Evolutionary conservation across 2,329 filamentous ascomycete genomes (phyloP), one percentile per base, ranked within the genome.

Genomic region (Pestalotiopsis sp.): DNA sequence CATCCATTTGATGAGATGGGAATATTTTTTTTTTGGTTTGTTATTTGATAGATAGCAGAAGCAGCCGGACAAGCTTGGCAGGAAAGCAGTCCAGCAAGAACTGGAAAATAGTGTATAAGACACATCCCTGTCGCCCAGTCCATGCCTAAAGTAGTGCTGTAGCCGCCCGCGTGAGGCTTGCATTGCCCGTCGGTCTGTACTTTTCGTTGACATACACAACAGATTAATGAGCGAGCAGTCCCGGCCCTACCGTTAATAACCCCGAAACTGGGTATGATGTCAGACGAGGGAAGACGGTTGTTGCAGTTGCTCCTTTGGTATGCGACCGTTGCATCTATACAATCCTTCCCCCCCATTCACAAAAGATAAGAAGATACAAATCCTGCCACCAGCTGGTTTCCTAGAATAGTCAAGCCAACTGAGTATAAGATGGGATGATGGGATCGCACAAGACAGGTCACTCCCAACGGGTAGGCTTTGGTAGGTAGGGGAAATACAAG

Each of bases 121-220:
- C 27, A 12, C 63, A 58, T 57, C 63, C 63, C 49, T 66, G 49
- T 27, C 20, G 45, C 17, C 13, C n/a, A 65, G 39, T 45, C 23
- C 36, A 60, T 67, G 65, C 65, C 57, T 41, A 64, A 39, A 25
- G 20, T 49, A 45, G 27, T 36, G 36, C 23, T 52, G 65, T 49
- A 67, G 58, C 23, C 31, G 65, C 27, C 27, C 56, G 65, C 65
- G 38, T 67, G 56, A 67, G 65, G 65, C 65, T 60, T 67, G 65
- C 65, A 67, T 52, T 60, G 38, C 52, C 52, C 45, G 52, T 39
- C 31, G 12, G 59, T 23, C 39, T 49, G 39, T 65, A 63, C n/a
- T 11, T 59, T 31, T n/a, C 23, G 45, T 52, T 9, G 17, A 11
- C 17, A 11, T 52, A 52, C 20, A 9, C 20, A 49, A 49, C n/a